phyloP scores from a whole-genome alignment of 306 rosid genomes.

The Ochetophila trinervis region DNA sequence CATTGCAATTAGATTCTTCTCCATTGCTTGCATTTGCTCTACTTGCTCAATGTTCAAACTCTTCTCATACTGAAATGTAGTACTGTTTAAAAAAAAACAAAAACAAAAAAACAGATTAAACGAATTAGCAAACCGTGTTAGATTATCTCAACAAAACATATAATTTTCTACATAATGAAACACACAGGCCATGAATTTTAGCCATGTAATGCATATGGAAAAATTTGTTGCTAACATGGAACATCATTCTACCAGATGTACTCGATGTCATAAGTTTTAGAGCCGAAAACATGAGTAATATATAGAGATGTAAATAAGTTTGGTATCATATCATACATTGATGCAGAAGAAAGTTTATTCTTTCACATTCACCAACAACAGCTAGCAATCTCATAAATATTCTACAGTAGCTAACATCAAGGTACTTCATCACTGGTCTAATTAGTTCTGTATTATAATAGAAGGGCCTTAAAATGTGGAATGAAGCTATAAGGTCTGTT shows the following conservation, averaged over 20 bases:
- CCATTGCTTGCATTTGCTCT: constrained; percentile 67
- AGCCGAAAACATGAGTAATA: background rate
- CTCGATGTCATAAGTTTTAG: background rate
- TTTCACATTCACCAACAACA: background rate
- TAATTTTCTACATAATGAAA: background rate
- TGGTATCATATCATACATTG: background rate
- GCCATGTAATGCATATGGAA: background rate
- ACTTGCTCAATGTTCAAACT: constrained; percentile 64
- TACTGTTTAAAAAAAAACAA: constrained; percentile 42
- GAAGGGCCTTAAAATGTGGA: background rate
- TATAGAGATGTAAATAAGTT: background rate
- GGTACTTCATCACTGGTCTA: background rate
- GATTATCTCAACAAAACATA: background rate
- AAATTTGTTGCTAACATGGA: background rate
- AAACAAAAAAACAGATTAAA: constrained; percentile 19
- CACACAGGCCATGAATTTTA: background rate
- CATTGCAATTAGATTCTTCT: constrained; percentile 66
- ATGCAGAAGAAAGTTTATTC: background rate
- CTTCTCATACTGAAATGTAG: constrained; percentile 68
- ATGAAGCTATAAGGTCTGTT: background rate
- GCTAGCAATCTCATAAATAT: background rate
- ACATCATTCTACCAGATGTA: background rate
- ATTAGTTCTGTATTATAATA: background rate
- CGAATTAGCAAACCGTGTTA: constrained; percentile 25
- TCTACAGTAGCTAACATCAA: background rate